Base-by-base conservation (phyloP, 768 basidiomycete species). In the Myochromella boudieri region DNA sequence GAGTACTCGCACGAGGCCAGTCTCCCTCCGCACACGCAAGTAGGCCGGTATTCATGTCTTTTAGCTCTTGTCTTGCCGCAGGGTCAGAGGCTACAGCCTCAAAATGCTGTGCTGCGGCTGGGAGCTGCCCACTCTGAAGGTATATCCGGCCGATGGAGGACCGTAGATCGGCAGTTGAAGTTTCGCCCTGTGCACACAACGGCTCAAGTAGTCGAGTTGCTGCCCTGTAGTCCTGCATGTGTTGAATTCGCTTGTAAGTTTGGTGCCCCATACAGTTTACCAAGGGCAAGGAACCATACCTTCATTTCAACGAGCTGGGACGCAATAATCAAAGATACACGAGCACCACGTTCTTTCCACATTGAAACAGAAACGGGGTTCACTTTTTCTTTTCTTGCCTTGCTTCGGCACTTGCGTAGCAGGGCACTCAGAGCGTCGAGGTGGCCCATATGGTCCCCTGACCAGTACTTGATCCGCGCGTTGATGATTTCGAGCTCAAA, bases 221-320 rank as follows among this genome's bases (percentile, higher is more conserved):
- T 3, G 87, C 85, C 34, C 76, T 67, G 52, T 74, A 83, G 56
- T 92, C 88, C 87, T 89, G n/a, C n/a, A n/a, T n/a, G 48, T 15
- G 26, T 14, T 26, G 42, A 25, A 6, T 34, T 6, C n/a, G 33
- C 5, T 14, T n/a, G 18, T 7, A 34, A 34, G 14, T 14, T 34
- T 6, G n/a, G 14, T 34, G 14, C 6, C 5, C 33, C 33, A 34
- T 34, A 34, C 33, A 9, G 10, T 24, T 12, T 18, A 32, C 9
- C 4, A 31, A 20, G 31, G 24, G 28, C 20, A 27, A 15, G 39
- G 29, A 17, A 9, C 21, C 9, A 25, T 22, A 86, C 89, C 74
- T 88, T 89, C 83, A 91, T 89, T 65, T 93, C 91, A 42, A 89
- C 70, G 59, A 92, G 66, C 65, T 92, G 88, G 27, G 85, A 86